These are phyloP conservation scores for Barbatosphaeria neglecta DNA, from an alignment of 495 filamentous ascomycete genomes.

Conservation along the genomic window DNA sequence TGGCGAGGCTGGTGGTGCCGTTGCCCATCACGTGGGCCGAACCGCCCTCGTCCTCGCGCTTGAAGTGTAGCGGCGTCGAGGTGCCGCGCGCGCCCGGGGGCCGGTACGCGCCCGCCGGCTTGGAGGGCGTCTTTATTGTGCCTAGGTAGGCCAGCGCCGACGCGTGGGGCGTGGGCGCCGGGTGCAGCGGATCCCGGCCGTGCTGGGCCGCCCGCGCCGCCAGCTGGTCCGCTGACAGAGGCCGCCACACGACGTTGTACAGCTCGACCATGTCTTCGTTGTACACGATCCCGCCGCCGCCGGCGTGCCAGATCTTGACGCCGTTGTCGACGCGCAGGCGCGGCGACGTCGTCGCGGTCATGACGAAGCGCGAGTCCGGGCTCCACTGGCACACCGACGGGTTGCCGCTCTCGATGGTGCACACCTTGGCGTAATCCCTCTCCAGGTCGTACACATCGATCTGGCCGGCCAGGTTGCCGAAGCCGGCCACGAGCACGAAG, in stretches of 20 bases:
- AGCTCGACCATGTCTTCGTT: constrained; percentile 88
- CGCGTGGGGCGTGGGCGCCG: constrained; percentile 67
- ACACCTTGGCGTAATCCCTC: constrained; percentile 79
- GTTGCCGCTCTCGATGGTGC: constrained; percentile 91
- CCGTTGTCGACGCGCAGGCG: constrained; percentile 94
- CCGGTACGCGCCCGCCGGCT: constrained; percentile 89
- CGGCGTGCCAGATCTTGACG: constrained; percentile 87
- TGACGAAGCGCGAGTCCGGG: constrained; percentile 84
- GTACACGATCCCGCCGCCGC: constrained; percentile 79
- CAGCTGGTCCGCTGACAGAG: constrained; percentile 48
- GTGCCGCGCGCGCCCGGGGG: constrained; percentile 91
- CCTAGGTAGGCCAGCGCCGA: constrained; percentile 76
- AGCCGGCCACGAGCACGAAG: constrained; percentile 87
- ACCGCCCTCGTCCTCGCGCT: constrained; percentile 93
- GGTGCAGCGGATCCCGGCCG: constrained; percentile 56
- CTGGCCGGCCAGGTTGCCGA: constrained; percentile 92
- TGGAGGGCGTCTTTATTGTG: constrained; percentile 81
- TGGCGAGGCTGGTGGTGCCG: constrained; percentile 40
- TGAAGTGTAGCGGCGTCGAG: constrained; percentile 84
- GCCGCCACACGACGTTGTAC: constrained; percentile 87
- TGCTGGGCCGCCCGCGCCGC: constrained; percentile 22
- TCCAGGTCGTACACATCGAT: constrained; percentile 96
- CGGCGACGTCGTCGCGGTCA: constrained; percentile 93
- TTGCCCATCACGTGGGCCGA: constrained; percentile 75
- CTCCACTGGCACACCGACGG: constrained; percentile 93